phyloP scores from a whole-genome alignment of 2,329 filamentous ascomycete species.

The Aureobasidium sp. region DNA sequence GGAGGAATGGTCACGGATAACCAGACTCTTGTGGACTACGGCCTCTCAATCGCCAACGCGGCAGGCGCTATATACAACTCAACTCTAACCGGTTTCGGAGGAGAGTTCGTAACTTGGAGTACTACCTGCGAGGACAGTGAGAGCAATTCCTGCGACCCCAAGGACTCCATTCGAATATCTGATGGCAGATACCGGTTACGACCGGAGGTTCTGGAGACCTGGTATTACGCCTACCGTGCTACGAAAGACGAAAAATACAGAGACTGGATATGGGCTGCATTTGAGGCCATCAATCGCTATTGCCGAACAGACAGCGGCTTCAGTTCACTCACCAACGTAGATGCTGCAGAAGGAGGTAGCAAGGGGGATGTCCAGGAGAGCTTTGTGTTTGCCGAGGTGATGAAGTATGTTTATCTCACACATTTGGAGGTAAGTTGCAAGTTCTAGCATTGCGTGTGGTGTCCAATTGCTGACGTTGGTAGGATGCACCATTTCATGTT shows the following conservation, averaged over 20 bases:
- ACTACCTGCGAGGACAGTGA: slow-evolving; percentile 15
- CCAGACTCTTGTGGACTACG: slow-evolving; percentile 22
- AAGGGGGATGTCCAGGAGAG: slow-evolving; percentile 19
- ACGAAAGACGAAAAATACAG: slow-evolving; percentile 24
- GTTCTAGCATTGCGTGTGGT: neutral
- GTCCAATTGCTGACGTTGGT: neutral
- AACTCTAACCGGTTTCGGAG: slow-evolving; percentile 22
- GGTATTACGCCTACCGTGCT: slow-evolving; percentile 25
- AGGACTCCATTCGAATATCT: slow-evolving; percentile 16
- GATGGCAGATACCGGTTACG: slow-evolving; percentile 17
- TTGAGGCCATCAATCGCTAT: slow-evolving; percentile 17
- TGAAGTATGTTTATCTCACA: slow-evolving; percentile 22
- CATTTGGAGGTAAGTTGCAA: slow-evolving; percentile 18
- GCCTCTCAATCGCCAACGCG: slow-evolving; percentile 23
- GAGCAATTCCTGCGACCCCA: slow-evolving; percentile 11
- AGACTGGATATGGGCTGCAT: slow-evolving; percentile 22
- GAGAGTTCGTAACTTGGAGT: slow-evolving; percentile 23
- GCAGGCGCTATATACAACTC: slow-evolving; percentile 18
- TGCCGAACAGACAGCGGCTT: slow-evolving; percentile 21
- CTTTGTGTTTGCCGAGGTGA: slow-evolving; percentile 21
- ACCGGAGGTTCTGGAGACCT: slow-evolving; percentile 26
- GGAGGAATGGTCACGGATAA: slow-evolving; percentile 23
- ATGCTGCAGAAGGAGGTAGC: slow-evolving; percentile 16
- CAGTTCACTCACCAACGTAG: slow-evolving; percentile 20
- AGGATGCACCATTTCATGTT: slow-evolving; percentile 18